A percentile compares a stretch with the other conserved stretches of the same genome.
Conservation (phyloP, 2,329 filamentous ascomycete species). For the Zalaria sp. region DNA sequence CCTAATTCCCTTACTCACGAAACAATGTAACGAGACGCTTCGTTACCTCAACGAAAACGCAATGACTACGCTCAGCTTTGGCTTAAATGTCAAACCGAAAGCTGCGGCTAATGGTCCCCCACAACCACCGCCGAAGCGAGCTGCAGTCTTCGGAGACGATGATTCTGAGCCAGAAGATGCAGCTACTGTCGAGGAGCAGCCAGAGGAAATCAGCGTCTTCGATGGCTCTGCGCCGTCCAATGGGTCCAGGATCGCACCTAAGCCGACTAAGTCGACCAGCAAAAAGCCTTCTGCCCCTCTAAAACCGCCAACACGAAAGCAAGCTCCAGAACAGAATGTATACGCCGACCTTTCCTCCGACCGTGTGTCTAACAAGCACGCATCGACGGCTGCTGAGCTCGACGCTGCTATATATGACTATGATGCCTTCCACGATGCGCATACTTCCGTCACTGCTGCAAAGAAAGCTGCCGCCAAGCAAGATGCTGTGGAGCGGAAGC, state of each 20-base stretch:
- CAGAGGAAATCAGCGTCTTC: slow-evolving; percentile 41
- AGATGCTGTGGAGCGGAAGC: slow-evolving; percentile 45
- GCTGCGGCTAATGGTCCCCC: slow-evolving; percentile 9
- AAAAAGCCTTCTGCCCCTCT: slow-evolving; percentile 12
- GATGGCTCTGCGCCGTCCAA: slow-evolving; percentile 31
- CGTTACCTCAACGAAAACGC: background rate
- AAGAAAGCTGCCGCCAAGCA: slow-evolving; percentile 39
- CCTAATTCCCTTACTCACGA: no score
- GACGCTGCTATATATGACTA: slow-evolving; percentile 76
- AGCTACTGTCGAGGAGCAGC: slow-evolving; percentile 22
- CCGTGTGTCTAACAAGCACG: slow-evolving; percentile 48
- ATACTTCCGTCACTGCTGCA: slow-evolving; percentile 44
- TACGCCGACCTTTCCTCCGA: slow-evolving; percentile 55
- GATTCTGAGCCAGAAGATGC: slow-evolving; percentile 40
- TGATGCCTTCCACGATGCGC: slow-evolving; percentile 65
- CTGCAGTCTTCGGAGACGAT: slow-evolving; percentile 41
- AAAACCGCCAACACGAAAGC: slow-evolving; percentile 26
- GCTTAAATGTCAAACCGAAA: slow-evolving; percentile 19
- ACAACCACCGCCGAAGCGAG: slow-evolving; percentile 12
- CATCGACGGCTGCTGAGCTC: slow-evolving; percentile 48
- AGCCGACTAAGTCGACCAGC: slow-evolving; percentile 15
- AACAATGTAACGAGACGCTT: no score
- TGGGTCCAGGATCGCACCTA: slow-evolving; percentile 20
- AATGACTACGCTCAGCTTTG: slow-evolving; percentile 21
- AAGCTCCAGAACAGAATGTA: slow-evolving; percentile 17